A percentile compares a stretch with the other conserved stretches of the same genome.
These are phyloP conservation scores for Pseudogymnoascus sp. DNA, from an alignment of 2,329 filamentous ascomycete genomes.

Conservation along the genomic window DNA sequence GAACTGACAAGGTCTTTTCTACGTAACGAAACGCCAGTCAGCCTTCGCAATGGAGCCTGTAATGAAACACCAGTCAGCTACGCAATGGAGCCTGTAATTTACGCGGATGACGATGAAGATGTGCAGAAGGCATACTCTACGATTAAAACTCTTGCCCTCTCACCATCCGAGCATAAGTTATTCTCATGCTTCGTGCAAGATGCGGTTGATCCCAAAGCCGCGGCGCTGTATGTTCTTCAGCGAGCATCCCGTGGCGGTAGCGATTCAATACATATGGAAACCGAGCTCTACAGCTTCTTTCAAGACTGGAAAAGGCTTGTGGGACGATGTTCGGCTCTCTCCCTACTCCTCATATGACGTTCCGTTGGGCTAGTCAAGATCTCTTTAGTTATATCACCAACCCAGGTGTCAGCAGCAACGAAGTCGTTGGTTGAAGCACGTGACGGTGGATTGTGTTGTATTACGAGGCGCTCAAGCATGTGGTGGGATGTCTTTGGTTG, in stretches of 20 bases:
- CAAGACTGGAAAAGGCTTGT: neutral
- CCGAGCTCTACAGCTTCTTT: neutral
- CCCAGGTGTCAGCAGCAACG: neutral
- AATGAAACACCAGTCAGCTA: neutral
- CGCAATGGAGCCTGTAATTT: neutral
- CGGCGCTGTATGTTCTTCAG: neutral
- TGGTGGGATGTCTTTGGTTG: neutral
- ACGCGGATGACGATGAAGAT: neutral
- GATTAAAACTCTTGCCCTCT: neutral
- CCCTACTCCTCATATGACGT: neutral
- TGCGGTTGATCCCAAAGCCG: neutral
- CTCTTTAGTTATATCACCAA: neutral
- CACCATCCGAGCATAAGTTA: neutral
- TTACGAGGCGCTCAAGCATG: neutral
- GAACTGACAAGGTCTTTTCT: too few species aligned
- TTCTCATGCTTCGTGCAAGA: neutral
- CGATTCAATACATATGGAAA: neutral
- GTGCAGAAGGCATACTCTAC: neutral
- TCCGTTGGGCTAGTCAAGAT: neutral
- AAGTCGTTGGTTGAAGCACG: neutral
- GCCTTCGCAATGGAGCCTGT: too few species aligned
- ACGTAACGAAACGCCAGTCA: too few species aligned
- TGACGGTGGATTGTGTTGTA: neutral
- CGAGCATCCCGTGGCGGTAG: neutral
- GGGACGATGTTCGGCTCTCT: neutral